These are phyloP conservation scores for Penicillium verrucosum DNA, from an alignment of 2,329 filamentous ascomycete species.

Conservation along the genomic window DNA sequence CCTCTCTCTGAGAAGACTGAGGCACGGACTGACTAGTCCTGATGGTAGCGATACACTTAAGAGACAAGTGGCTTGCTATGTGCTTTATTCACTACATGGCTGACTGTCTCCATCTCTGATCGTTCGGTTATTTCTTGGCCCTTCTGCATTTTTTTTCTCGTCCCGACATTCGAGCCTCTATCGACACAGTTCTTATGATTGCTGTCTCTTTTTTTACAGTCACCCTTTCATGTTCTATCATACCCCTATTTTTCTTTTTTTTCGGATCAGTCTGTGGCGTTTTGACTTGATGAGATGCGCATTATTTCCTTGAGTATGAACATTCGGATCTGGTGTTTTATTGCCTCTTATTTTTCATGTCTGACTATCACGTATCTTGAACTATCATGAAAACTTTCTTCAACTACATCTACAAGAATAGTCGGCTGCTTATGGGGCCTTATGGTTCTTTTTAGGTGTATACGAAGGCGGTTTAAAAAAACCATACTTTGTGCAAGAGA, in stretches of 20 bases:
- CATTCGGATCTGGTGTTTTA: not conserved
- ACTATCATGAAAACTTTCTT: not conserved
- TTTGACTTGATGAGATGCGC: constrained; percentile 10
- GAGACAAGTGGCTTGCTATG: not conserved
- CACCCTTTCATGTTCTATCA: constrained; percentile 20
- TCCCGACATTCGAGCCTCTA: not conserved
- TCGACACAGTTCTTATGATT: constrained; percentile 9
- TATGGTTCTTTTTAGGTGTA: no score
- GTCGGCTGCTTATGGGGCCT: no score
- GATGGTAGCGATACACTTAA: not conserved
- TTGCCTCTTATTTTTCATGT: constrained; percentile 3
- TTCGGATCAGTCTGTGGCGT: constrained; percentile 11
- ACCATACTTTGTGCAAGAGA: no score
- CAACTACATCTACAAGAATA: not conserved
- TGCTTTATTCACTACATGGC: not conserved
- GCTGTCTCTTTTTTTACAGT: constrained; percentile 9
- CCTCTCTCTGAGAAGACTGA: constrained; percentile 44
- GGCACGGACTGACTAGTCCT: constrained; percentile 19
- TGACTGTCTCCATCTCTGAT: constrained; percentile 1
- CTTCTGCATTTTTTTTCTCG: constrained; percentile 7
- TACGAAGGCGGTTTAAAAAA: no score
- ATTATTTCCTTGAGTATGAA: constrained; percentile 2
- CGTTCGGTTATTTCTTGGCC: constrained; percentile 7
- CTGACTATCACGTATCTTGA: not conserved
- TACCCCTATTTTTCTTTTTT: constrained; percentile 13